Evolutionary conservation across 163 green algal genomes (phyloP).

Genomic region (Scenedesmus sp.): DNA sequence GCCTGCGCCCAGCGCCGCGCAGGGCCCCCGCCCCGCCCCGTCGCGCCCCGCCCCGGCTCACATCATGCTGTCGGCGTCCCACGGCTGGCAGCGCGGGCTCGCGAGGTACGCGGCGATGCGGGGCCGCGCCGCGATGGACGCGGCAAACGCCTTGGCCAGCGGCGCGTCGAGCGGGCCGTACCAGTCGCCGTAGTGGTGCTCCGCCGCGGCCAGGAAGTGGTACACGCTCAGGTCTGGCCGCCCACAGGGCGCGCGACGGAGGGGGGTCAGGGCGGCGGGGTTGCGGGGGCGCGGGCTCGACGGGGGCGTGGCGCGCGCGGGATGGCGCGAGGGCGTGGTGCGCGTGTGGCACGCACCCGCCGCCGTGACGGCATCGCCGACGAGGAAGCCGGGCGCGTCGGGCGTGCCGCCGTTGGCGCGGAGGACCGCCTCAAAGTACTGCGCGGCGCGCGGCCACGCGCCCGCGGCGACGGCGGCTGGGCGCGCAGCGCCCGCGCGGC

Average conservation of each 20-base stretch:
- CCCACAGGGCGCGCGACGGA: too few relatives aligned
- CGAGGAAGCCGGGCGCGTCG: constrained; percentile 46
- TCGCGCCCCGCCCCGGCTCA: constrained; percentile 15
- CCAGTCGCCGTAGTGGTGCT: constrained; percentile 47
- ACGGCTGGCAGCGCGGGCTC: constrained; percentile 48
- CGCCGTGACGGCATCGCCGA: constrained; percentile 47
- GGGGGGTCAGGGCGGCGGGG: too few relatives aligned
- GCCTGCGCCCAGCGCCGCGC: too few relatives aligned
- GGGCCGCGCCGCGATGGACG: constrained; percentile 47
- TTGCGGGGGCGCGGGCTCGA: too few relatives aligned
- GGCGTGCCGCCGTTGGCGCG: constrained; percentile 21
- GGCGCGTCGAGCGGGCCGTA: constrained; percentile 7
- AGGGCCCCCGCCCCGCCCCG: too few relatives aligned
- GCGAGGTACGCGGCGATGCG: constrained; percentile 52
- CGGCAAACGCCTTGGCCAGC: constrained; percentile 22
- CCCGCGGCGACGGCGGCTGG: too few relatives aligned
- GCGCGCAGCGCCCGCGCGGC: too few relatives aligned
- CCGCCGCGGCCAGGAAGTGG: constrained; percentile 54
- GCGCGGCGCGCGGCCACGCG: background rate
- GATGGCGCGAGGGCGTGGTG: too few relatives aligned
- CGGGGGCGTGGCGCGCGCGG: too few relatives aligned
- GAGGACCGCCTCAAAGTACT: constrained; percentile 42
- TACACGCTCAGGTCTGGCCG: constrained; percentile 55
- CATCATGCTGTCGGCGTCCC: constrained; percentile 61
- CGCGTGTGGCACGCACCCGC: too few relatives aligned